Percentiles rank a stretch among this genome's conserved stretches.
phyloP scores from a whole-genome alignment of 768 basidiomycete genomes.

The Russula sp. region DNA sequence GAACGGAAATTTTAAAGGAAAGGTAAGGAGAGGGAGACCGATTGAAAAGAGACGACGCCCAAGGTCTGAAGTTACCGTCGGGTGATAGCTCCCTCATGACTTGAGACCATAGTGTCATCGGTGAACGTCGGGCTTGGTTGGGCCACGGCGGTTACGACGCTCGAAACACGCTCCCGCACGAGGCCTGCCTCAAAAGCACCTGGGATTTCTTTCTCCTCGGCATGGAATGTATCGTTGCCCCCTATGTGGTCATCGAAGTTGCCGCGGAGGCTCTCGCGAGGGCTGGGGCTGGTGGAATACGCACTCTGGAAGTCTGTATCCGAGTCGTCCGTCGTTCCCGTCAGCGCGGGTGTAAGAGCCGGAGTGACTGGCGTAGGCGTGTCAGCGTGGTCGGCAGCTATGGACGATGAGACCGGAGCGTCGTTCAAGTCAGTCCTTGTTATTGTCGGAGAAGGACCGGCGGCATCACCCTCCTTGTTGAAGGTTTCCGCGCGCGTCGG shows the following conservation, averaged over 20 bases:
- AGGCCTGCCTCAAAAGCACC: slow-evolving; percentile 29
- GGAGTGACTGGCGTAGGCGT: slow-evolving; percentile 19
- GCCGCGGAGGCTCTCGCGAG: slow-evolving; percentile 52
- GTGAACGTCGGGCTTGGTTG: slow-evolving; percentile 35
- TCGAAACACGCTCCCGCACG: slow-evolving; percentile 50
- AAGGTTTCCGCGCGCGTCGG: slow-evolving; percentile 8
- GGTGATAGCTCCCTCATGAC: not conserved
- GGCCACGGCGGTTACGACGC: slow-evolving; percentile 43
- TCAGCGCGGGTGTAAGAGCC: slow-evolving; percentile 21
- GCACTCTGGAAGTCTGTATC: slow-evolving; percentile 73
- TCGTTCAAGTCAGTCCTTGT: not conserved
- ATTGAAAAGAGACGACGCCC: not conserved
- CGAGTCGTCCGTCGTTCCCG: slow-evolving; percentile 24
- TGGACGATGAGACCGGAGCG: not conserved
- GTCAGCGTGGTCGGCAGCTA: not conserved
- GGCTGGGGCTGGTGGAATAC: slow-evolving; percentile 54
- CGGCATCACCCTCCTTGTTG: not conserved
- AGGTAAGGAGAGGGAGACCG: not conserved
- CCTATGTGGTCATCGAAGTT: slow-evolving; percentile 32
- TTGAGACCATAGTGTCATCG: slow-evolving; percentile 32
- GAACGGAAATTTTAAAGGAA: not conserved
- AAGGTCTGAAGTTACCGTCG: not conserved
- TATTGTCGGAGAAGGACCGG: not conserved
- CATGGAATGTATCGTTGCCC: slow-evolving; percentile 19
- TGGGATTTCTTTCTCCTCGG: slow-evolving; percentile 26